Conservation (phyloP, 768 basidiomycete genomes). For the Tephrocybe sp. region DNA sequence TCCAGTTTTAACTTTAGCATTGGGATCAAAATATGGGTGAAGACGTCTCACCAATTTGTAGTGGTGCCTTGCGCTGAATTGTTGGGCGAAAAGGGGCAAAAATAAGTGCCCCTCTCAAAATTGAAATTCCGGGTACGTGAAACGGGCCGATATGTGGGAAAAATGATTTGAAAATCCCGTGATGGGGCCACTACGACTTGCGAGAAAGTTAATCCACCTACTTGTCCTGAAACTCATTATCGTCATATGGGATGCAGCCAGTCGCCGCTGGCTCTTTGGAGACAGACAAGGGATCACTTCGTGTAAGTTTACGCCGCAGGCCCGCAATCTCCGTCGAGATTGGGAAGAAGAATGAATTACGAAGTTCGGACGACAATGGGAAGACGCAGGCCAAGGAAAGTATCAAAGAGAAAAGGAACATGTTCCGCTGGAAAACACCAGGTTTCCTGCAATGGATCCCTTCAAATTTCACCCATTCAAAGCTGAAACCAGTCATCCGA, state of each 20-base stretch:
- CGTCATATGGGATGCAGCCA: background rate
- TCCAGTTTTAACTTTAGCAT: too few species aligned
- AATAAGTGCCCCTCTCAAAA: background rate
- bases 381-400: background rate
- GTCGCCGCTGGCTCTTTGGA: background rate
- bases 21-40: too few species aligned
- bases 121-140: background rate
- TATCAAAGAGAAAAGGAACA: background rate
- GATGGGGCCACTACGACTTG: background rate
- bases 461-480: slow-evolving; percentile 53
- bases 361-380: slow-evolving; percentile 1
- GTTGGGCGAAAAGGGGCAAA: too few species aligned
- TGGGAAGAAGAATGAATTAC: background rate
- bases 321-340: background rate
- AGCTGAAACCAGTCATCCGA: slow-evolving; percentile 61
- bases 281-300: background rate
- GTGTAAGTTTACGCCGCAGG: background rate
- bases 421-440: slow-evolving; percentile 22
- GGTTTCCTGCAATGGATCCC: slow-evolving; percentile 50
- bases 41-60: too few species aligned
- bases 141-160: background rate
- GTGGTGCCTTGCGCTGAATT: too few species aligned
- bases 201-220: background rate
- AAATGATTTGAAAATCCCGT: background rate
- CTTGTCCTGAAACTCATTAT: background rate